These are phyloP conservation scores for Noccaea bulbosa DNA, from an alignment of 345 rosid species.

Conservation along the genomic window DNA sequence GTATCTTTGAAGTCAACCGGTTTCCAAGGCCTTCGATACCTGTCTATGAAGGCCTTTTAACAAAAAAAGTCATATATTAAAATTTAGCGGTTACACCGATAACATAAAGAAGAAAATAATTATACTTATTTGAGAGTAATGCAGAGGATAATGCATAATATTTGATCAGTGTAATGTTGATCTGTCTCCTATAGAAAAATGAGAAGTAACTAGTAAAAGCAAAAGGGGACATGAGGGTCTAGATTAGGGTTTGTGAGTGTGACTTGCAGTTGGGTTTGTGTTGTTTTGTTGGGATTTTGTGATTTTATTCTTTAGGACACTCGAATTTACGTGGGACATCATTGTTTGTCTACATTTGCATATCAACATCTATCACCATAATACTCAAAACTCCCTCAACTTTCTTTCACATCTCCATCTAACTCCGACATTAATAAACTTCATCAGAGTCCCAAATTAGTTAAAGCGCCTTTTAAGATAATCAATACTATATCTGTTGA, in stretches of 20 bases:
- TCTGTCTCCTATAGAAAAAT: not conserved
- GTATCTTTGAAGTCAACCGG: not conserved
- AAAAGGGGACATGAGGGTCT: conserved; percentile 43
- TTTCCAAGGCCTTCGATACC: too few species aligned
- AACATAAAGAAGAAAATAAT: not conserved
- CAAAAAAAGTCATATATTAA: not conserved
- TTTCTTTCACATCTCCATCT: conserved; percentile 39
- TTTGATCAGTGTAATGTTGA: not conserved
- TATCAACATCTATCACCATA: conserved; percentile 38
- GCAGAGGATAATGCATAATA: conserved; percentile 27
- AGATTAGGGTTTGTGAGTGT: conserved; percentile 41
- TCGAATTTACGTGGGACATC: conserved; percentile 41
- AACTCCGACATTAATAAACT: conserved; percentile 14
- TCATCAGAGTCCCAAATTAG: conserved; percentile 31
- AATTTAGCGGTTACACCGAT: not conserved
- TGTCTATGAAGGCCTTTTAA: too few species aligned
- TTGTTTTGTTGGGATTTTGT: conserved; percentile 40
- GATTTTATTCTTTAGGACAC: conserved; percentile 37
- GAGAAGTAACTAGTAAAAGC: conserved; percentile 33
- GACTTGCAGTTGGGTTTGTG: conserved; percentile 45
- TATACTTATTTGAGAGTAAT: not conserved
- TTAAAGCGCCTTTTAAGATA: not conserved
- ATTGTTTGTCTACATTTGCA: conserved; percentile 36
- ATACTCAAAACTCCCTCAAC: conserved; percentile 33
- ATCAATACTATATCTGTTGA: not conserved